These are phyloP conservation scores for Camellia sinensis DNA, from an alignment of 148 eudicot genomes.

Conservation along the genomic window DNA sequence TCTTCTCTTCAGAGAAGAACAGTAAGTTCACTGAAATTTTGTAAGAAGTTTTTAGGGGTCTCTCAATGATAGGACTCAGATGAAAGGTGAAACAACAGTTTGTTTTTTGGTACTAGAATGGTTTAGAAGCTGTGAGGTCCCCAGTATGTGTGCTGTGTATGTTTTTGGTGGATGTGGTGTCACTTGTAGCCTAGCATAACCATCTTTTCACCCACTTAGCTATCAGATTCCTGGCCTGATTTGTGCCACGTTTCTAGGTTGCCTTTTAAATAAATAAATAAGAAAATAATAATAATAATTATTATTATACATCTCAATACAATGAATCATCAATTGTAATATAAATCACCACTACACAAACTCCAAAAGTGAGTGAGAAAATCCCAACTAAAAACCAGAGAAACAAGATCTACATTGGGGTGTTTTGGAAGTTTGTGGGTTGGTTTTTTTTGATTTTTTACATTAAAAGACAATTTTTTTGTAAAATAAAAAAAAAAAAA, in stretches of 20 bases:
- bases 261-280: background rate
- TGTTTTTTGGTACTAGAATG: background rate
- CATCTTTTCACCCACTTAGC: background rate
- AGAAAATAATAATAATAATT: no score
- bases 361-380: no score
- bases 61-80: background rate
- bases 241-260: background rate
- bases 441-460: no score
- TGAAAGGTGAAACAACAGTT: background rate
- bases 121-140: background rate
- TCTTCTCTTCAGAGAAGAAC: conserved; percentile 9
- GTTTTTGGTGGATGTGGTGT: background rate
- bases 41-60: background rate
- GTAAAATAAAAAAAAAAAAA: no score
- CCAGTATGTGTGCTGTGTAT: background rate
- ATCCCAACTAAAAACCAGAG: no score
- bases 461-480: no score
- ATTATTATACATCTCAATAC: no score
- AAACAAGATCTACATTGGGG: no score
- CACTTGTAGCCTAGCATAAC: background rate
- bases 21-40: background rate
- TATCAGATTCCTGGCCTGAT: background rate
- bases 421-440: no score
- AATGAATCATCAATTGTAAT: no score
- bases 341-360: no score